Conservation (phyloP, 345 rosid species). For the Salix purpurea region DNA sequence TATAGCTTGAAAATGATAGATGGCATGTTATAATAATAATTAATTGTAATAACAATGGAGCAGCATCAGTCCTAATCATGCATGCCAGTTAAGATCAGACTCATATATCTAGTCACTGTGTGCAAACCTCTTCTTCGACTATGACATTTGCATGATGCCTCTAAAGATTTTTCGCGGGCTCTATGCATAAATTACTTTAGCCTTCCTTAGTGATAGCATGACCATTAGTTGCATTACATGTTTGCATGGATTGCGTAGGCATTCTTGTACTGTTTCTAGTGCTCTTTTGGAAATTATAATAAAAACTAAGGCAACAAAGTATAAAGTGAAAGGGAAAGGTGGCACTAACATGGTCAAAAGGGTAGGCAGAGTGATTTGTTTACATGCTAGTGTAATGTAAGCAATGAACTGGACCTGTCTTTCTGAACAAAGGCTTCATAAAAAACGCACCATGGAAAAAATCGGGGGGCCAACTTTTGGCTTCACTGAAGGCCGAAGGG, state of each 20-base stretch:
- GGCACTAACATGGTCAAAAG: conserved; percentile 60
- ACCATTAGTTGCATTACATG: conserved; percentile 29
- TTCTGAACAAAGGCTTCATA: conserved; percentile 23
- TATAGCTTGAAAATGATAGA: background rate
- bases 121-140: background rate
- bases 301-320: background rate
- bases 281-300: background rate
- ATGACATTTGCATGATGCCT: background rate
- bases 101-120: conserved; percentile 1
- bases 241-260: conserved; percentile 37
- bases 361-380: conserved; percentile 21
- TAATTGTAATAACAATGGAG: background rate
- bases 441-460: conserved; percentile 18
- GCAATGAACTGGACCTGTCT: conserved; percentile 55
- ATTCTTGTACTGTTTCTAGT: background rate
- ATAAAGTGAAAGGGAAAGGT: conserved; percentile 25
- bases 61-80: conserved; percentile 6
- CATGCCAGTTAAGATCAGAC: conserved; percentile 5
- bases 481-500: conserved; percentile 45
- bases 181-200: conserved; percentile 14
- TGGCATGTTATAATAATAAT: background rate
- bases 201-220: background rate
- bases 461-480: conserved; percentile 45
- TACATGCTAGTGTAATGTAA: conserved; percentile 44
- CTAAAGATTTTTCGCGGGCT: conserved; percentile 16